phyloP scores from a whole-genome alignment of 2,329 filamentous ascomycete genomes.

The Colletotrichum cereale region DNA sequence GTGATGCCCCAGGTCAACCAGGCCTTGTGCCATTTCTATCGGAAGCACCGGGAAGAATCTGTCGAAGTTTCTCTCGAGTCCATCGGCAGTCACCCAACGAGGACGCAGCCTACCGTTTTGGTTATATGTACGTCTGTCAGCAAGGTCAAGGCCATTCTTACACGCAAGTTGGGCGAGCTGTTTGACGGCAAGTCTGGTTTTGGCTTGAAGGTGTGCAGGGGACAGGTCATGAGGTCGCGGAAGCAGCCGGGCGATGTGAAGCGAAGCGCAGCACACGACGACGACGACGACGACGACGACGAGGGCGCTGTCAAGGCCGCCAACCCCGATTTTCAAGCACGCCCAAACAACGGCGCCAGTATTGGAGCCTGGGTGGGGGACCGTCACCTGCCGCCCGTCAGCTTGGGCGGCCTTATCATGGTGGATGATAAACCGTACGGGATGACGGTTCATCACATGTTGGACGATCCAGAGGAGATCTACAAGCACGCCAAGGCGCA shows the following conservation, averaged over 20 bases:
- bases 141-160: constrained; percentile 79
- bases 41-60: constrained; percentile 76
- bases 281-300: constrained; percentile 54
- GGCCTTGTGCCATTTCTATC: constrained; percentile 77
- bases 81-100: constrained; percentile 76
- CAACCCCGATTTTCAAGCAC: constrained; percentile 83
- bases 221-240: constrained; percentile 74
- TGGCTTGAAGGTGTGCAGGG: constrained; percentile 78
- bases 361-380: constrained; percentile 92
- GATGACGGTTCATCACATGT: constrained; percentile 97
- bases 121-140: constrained; percentile 81
- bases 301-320: constrained; percentile 57
- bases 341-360: constrained; percentile 87
- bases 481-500: constrained; percentile 40
- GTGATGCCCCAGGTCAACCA: constrained; percentile 81
- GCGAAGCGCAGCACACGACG: constrained; percentile 56
- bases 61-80: constrained; percentile 83
- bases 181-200: constrained; percentile 75
- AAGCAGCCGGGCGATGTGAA: constrained; percentile 49
- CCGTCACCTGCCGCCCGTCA: constrained; percentile 89
- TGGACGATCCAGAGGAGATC: constrained; percentile 74
- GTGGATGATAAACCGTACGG: constrained; percentile 89
- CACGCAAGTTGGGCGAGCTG: constrained; percentile 73
- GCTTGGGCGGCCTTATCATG: constrained; percentile 87
- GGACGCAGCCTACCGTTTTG: constrained; percentile 78